Evolutionary conservation across 352 stramenopile species (phyloP).

Genomic region (Globisporangium nunn): DNA sequence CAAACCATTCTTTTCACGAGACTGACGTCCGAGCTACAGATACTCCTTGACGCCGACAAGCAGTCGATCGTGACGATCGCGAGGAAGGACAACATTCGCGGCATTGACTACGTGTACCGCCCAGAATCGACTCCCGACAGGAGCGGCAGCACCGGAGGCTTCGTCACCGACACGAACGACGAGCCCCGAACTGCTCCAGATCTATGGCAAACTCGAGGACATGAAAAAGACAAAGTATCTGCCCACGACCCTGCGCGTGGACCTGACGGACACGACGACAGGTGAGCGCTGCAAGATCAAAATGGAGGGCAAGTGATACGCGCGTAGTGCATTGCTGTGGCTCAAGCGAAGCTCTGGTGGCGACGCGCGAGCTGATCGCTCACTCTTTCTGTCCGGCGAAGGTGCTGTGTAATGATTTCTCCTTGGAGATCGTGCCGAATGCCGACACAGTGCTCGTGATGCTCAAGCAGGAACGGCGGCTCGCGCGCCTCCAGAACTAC

Average conservation of each 20-base stretch:
- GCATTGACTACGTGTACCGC: not conserved
- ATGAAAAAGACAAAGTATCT: not conserved
- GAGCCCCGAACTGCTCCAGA: not conserved
- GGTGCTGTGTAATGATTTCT: not conserved
- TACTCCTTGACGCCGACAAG: not conserved
- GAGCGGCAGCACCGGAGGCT: too few species aligned
- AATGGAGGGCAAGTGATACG: slow-evolving; percentile 3
- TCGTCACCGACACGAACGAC: not conserved
- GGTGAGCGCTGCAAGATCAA: not conserved
- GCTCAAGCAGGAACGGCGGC: too few species aligned
- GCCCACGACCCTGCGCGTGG: slow-evolving; percentile 1
- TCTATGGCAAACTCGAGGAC: slow-evolving; percentile 1
- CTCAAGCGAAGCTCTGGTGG: not conserved
- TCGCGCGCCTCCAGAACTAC: too few species aligned
- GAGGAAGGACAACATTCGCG: not conserved
- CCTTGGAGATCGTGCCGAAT: too few species aligned
- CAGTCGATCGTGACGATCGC: not conserved
- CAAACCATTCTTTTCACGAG: not conserved
- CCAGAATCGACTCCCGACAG: not conserved
- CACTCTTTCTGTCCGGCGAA: not conserved
- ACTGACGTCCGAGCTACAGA: not conserved
- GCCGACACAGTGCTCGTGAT: too few species aligned
- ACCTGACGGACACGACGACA: not conserved
- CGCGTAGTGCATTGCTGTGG: not conserved
- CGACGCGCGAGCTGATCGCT: not conserved